A percentile compares a stretch with the other conserved stretches of the same genome.
These are phyloP conservation scores for Tetracentron sinense DNA, from an alignment of 164 flowering plant genomes.

Conservation along the genomic window DNA sequence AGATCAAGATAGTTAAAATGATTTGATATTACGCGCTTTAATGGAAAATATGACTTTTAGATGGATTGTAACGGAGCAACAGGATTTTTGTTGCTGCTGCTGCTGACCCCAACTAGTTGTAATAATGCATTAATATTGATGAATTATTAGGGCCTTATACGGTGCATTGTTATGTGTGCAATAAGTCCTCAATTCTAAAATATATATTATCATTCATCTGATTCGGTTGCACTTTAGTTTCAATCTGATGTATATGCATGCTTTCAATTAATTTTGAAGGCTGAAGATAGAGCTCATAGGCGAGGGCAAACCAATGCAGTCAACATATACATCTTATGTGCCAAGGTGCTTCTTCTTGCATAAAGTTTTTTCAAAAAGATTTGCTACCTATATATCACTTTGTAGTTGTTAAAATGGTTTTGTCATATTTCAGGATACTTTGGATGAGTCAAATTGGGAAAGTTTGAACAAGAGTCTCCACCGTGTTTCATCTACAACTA, in stretches of 20 bases:
- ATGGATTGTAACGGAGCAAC: too few relatives aligned
- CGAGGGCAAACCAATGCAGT: slow-evolving; percentile 87
- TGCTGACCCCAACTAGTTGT: too few relatives aligned
- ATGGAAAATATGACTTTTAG: too few relatives aligned
- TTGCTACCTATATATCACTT: not conserved
- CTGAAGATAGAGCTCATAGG: slow-evolving; percentile 96
- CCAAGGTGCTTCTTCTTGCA: slow-evolving; percentile 74
- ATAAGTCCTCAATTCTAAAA: too few relatives aligned
- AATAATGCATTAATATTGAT: too few relatives aligned
- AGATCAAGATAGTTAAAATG: too few relatives aligned
- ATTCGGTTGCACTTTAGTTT: not conserved
- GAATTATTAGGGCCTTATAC: too few relatives aligned
- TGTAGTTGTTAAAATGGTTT: slow-evolving; percentile 4
- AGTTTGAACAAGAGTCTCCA: slow-evolving; percentile 59
- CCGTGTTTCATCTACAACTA: slow-evolving; percentile 71
- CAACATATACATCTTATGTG: slow-evolving; percentile 86
- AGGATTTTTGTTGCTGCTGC: too few relatives aligned
- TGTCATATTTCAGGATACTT: slow-evolving; percentile 57
- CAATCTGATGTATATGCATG: not conserved
- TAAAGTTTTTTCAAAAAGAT: not conserved
- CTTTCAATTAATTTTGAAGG: slow-evolving; percentile 42
- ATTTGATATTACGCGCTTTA: too few relatives aligned
- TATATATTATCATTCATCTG: too few relatives aligned
- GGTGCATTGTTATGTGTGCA: too few relatives aligned
- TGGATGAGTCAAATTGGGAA: slow-evolving; percentile 78